A percentile compares a stretch with the other conserved stretches of the same genome.
phyloP scores from a whole-genome alignment of 139 green algal genomes.

The Haematococcus lacustris region DNA sequence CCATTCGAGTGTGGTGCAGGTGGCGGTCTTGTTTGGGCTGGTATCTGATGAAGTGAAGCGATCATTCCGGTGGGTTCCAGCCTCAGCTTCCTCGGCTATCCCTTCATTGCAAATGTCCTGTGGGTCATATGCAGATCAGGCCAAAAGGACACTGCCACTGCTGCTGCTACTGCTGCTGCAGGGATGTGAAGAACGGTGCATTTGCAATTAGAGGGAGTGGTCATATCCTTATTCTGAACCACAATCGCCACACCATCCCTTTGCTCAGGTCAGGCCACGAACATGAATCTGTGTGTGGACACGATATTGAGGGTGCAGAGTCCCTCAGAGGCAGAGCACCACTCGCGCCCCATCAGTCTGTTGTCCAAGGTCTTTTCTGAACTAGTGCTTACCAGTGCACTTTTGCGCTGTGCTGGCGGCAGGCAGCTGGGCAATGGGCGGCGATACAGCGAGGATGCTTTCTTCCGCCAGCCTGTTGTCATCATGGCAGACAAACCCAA shows the following conservation, averaged over 20 bases:
- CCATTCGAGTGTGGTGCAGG: too few relatives aligned
- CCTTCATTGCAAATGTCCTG: too few relatives aligned
- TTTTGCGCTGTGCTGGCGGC: neutral
- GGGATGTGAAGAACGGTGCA: slow-evolving; percentile 16
- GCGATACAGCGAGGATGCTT: slow-evolving; percentile 11
- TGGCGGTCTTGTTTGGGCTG: slow-evolving; percentile 6
- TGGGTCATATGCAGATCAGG: too few relatives aligned
- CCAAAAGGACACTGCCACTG: too few relatives aligned
- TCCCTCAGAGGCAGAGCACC: too few relatives aligned
- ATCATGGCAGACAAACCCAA: slow-evolving; percentile 15
- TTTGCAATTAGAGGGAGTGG: slow-evolving; percentile 13
- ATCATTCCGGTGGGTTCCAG: slow-evolving; percentile 4
- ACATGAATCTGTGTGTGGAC: neutral
- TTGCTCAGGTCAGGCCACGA: slow-evolving; percentile 14
- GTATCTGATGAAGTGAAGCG: slow-evolving; percentile 5
- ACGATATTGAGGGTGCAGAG: neutral
- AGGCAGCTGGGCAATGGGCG: slow-evolving; percentile 10
- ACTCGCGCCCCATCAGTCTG: too few relatives aligned
- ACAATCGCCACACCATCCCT: slow-evolving; percentile 17
- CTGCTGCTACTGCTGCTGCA: slow-evolving; percentile 9
- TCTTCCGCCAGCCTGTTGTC: slow-evolving; percentile 21
- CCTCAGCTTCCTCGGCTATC: too few relatives aligned
- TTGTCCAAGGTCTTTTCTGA: neutral
- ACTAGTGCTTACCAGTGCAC: neutral
- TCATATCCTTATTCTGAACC: slow-evolving; percentile 27